A percentile compares a stretch with the other conserved stretches of the same genome.
These are phyloP conservation scores for Raphanus sativus DNA, from an alignment of 345 rosid genomes.

Conservation along the genomic window DNA sequence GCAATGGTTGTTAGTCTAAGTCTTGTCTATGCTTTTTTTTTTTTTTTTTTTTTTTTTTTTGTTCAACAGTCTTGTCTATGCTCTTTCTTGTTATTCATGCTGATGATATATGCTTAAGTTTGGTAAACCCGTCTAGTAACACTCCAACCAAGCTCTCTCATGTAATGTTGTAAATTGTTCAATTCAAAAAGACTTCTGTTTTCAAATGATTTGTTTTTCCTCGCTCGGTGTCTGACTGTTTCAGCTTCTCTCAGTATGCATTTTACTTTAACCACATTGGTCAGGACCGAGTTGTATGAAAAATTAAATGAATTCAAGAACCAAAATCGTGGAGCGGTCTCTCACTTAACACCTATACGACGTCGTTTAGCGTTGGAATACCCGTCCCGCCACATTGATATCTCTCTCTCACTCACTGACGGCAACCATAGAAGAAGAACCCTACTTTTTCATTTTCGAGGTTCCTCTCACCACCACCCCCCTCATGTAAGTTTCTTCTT, in stretches of 20 bases:
- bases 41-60: background rate
- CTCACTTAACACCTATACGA: background rate
- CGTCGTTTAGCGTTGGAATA: slow-evolving; percentile 15
- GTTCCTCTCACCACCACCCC: background rate
- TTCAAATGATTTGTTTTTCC: background rate
- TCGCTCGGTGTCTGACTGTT: background rate
- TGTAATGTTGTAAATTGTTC: background rate
- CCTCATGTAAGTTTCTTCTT: background rate
- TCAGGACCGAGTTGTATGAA: too few species aligned
- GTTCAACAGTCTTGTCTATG: background rate
- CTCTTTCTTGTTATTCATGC: background rate
- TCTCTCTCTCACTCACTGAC: background rate
- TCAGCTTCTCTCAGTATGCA: background rate
- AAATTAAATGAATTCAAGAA: background rate
- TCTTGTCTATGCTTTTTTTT: background rate
- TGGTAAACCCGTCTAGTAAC: background rate
- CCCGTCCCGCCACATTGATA: slow-evolving; percentile 7
- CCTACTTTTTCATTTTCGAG: slow-evolving; percentile 17
- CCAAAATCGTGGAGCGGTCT: background rate
- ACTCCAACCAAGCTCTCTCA: background rate
- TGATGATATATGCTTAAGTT: slow-evolving; percentile 2
- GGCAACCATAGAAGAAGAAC: background rate
- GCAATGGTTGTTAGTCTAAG: background rate
- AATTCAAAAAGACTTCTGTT: background rate
- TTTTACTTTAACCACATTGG: background rate